These are phyloP conservation scores for Penicillium paxilli DNA, from an alignment of 495 filamentous ascomycete genomes.

Conservation along the genomic window DNA sequence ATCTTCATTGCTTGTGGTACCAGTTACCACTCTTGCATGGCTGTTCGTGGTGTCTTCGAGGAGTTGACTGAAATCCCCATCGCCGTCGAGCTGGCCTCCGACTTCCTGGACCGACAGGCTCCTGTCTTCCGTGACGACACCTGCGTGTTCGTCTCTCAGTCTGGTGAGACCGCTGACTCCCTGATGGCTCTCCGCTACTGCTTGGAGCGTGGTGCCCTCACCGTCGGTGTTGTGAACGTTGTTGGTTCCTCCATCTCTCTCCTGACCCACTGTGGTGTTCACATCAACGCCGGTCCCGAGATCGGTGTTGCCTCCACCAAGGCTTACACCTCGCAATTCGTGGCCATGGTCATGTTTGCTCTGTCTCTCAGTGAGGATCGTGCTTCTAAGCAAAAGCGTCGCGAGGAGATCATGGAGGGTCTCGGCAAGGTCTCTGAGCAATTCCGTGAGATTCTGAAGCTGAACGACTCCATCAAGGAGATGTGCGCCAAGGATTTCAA, in stretches of 20 bases:
- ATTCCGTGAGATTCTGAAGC: slow-evolving; percentile 85
- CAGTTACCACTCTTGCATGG: slow-evolving; percentile 98
- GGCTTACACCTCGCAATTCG: slow-evolving; percentile 97
- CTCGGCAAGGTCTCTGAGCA: slow-evolving; percentile 83
- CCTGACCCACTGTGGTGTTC: slow-evolving; percentile 97
- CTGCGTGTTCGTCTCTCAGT: slow-evolving; percentile 98
- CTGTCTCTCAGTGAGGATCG: slow-evolving; percentile 94
- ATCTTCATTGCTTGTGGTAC: slow-evolving; percentile 99
- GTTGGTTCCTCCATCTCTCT: slow-evolving; percentile 98
- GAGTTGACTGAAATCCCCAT: slow-evolving; percentile 98
- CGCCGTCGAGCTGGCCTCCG: slow-evolving; percentile 92
- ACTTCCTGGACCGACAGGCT: slow-evolving; percentile 95
- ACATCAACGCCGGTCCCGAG: slow-evolving; percentile 98
- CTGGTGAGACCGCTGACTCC: slow-evolving; percentile 98
- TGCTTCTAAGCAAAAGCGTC: slow-evolving; percentile 87
- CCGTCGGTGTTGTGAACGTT: slow-evolving; percentile 96
- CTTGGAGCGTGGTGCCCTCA: slow-evolving; percentile 92
- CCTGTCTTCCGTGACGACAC: slow-evolving; percentile 99
- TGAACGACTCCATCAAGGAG: slow-evolving; percentile 91
- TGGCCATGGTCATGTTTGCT: slow-evolving; percentile 99
- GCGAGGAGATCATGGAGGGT: slow-evolving; percentile 96
- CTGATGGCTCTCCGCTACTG: slow-evolving; percentile 96
- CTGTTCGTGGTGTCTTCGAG: slow-evolving; percentile 95
- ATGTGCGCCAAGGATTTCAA: slow-evolving; percentile 89
- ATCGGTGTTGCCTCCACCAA: slow-evolving; percentile 99